Conservation (phyloP, 495 filamentous ascomycete species). For the Bryoglossum gracile region DNA sequence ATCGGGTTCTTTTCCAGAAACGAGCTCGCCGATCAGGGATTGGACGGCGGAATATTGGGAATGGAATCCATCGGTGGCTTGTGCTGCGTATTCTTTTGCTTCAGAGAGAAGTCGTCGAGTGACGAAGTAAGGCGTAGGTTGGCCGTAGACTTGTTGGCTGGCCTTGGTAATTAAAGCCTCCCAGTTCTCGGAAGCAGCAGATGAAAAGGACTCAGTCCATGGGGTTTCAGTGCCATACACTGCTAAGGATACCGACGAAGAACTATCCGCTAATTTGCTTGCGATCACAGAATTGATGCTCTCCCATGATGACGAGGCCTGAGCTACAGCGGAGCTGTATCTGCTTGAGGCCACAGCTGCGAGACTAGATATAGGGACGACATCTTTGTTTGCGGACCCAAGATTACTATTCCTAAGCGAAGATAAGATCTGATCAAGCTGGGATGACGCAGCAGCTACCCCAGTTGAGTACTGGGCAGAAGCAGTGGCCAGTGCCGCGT, state of each 20-base stretch:
- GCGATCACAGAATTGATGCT: conserved; percentile 41
- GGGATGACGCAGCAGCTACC: conserved; percentile 5
- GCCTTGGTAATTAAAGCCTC: conserved; percentile 58
- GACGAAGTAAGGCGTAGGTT: conserved; percentile 57
- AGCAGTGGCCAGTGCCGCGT: conserved; percentile 38
- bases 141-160: conserved; percentile 66
- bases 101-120: conserved; percentile 29
- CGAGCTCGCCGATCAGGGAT: conserved; percentile 66
- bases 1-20: conserved; percentile 69
- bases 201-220: conserved; percentile 23
- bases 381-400: conserved; percentile 3
- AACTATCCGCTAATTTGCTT: conserved; percentile 20
- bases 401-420: conserved; percentile 1
- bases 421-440: conserved; percentile 9
- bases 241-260: conserved; percentile 16
- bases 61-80: conserved; percentile 43
- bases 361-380: conserved; percentile 13
- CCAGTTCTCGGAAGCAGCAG: conserved; percentile 40
- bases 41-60: conserved; percentile 63
- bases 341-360: conserved; percentile 16
- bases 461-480: conserved; percentile 37
- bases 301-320: conserved; percentile 39
- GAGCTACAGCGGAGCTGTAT: conserved; percentile 21
- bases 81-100: conserved; percentile 48
- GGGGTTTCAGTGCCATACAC: conserved; percentile 20